A percentile compares a stretch with the other conserved stretches of the same genome.
Conservation (phyloP, 768 basidiomycete species). For the Exidia glandulosa region DNA sequence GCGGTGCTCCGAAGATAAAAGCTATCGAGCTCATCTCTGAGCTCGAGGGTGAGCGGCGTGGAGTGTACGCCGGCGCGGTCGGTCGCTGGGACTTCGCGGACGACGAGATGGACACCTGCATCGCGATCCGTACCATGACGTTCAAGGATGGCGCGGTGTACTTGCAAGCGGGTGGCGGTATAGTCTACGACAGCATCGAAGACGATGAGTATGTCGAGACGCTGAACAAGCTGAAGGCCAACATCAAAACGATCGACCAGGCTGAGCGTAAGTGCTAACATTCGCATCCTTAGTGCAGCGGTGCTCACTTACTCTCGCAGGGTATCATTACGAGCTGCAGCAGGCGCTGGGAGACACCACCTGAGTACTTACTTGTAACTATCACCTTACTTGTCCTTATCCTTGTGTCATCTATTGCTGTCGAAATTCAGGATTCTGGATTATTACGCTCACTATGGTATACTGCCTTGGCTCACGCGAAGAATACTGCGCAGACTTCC, state of each 20-base stretch:
- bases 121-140: conserved; percentile 95
- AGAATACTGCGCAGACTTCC: too few species aligned
- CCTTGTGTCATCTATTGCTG: not conserved
- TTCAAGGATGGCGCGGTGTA: conserved; percentile 91
- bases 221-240: conserved; percentile 85
- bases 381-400: not conserved
- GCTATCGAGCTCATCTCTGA: conserved; percentile 87
- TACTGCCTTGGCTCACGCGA: too few species aligned
- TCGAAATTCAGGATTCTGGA: too few species aligned
- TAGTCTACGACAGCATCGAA: conserved; percentile 93
- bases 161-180: conserved; percentile 92
- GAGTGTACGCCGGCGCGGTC: conserved; percentile 94
- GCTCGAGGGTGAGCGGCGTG: conserved; percentile 80
- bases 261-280: conserved; percentile 66
- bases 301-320: conserved; percentile 25
- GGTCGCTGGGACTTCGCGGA: conserved; percentile 95
- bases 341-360: conserved; percentile 15
- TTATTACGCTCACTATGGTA: too few species aligned
- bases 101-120: conserved; percentile 96
- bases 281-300: not conserved
- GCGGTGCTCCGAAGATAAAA: conserved; percentile 97
- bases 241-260: conserved; percentile 70
- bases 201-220: conserved; percentile 97
- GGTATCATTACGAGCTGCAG: conserved; percentile 62
- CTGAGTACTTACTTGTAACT: not conserved